Evolutionary conservation across 1,284 basidiomycete genomes (phyloP).

Genomic region (Coniferiporia weirii): DNA sequence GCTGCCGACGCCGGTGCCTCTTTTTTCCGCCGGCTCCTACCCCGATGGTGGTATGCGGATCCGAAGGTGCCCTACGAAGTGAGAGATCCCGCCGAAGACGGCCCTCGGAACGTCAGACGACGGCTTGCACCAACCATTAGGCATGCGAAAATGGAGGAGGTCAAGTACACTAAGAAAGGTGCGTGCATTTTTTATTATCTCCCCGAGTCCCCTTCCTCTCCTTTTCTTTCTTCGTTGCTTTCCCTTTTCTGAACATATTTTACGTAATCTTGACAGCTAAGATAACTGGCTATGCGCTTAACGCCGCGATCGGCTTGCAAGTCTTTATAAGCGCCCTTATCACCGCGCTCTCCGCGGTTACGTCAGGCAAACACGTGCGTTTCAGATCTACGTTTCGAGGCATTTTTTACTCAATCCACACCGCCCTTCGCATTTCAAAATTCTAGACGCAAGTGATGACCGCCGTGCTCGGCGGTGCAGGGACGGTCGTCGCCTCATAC

Average conservation of each 20-base stretch:
- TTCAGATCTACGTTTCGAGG: not conserved
- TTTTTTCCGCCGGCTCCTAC: too few relatives aligned
- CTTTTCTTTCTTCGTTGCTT: not conserved
- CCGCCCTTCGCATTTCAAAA: too few relatives aligned
- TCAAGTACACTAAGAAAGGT: constrained; percentile 20
- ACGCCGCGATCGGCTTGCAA: constrained; percentile 49
- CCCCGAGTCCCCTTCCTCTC: not conserved
- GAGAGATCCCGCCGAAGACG: too few relatives aligned
- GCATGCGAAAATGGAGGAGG: constrained; percentile 25
- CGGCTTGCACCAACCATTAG: constrained; percentile 23
- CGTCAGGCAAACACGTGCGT: constrained; percentile 32
- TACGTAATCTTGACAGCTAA: constrained; percentile 31
- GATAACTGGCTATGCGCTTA: constrained; percentile 46
- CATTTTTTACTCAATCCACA: not conserved
- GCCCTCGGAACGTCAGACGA: too few relatives aligned
- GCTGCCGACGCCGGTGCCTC: too few relatives aligned
- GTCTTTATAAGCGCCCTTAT: constrained; percentile 63
- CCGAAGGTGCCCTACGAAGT: too few relatives aligned
- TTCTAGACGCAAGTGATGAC: constrained; percentile 29
- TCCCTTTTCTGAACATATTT: not conserved
- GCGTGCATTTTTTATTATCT: not conserved
- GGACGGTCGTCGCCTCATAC: constrained; percentile 65
- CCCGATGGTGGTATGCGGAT: too few relatives aligned
- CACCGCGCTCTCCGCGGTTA: constrained; percentile 55
- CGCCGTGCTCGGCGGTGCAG: constrained; percentile 42